These are phyloP conservation scores for Plasmodium gonderi DNA, from an alignment of 169 alveolate genomes.

Conservation along the genomic window DNA sequence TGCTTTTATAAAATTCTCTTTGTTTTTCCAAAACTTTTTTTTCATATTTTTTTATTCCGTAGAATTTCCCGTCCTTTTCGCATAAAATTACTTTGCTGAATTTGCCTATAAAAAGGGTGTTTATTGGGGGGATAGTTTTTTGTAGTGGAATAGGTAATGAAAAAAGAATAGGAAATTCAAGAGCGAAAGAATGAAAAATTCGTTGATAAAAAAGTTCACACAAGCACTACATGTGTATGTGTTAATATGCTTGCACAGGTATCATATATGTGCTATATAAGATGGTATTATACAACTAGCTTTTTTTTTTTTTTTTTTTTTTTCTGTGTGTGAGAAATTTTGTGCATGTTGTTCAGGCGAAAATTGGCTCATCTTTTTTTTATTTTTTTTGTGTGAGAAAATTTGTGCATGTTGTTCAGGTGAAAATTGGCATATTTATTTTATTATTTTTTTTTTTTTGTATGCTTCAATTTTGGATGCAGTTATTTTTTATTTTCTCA, in stretches of 20 bases:
- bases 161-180: not conserved
- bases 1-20: slow-evolving; percentile 31
- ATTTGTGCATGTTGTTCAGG: too few relatives aligned
- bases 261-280: not conserved
- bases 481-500: not conserved
- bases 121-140: too few relatives aligned
- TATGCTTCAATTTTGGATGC: not conserved
- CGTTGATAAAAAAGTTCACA: not conserved
- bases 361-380: too few relatives aligned
- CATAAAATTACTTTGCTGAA: slow-evolving; percentile 31
- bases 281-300: not conserved
- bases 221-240: too few relatives aligned
- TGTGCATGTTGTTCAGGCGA: too few relatives aligned
- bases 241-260: too few relatives aligned
- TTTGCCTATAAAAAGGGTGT: slow-evolving; percentile 2
- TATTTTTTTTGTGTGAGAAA: not conserved
- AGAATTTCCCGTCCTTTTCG: slow-evolving; percentile 32
- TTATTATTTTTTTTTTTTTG: not conserved
- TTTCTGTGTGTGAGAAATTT: not conserved
- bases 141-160: not conserved
- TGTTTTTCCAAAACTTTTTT: slow-evolving; percentile 18
- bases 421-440: too few relatives aligned
- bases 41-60: slow-evolving; percentile 39
- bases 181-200: not conserved
- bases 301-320: not conserved